Base-by-base conservation (phyloP, 306 rosid genomes). In the Psophocarpus tetragonolobus region DNA sequence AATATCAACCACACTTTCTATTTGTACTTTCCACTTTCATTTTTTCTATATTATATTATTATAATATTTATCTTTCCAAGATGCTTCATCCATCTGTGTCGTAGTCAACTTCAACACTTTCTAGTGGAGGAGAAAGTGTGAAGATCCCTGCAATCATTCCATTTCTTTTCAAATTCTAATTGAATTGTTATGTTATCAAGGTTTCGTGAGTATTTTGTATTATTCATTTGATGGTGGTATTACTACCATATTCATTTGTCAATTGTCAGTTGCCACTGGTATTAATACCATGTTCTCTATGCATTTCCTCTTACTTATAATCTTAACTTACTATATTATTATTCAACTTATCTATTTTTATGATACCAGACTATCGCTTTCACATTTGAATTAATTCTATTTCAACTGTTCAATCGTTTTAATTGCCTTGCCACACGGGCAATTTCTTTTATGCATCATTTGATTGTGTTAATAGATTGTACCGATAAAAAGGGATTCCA, bases 1-100 rank as follows among this genome's bases (percentile, higher is more conserved):
- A 27, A 68, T 75, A 48, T 30, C 36, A 50, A 69, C 74, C 78
- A 69, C 81, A 70, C 33, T 69, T 36, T 0, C 68, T 47, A 60
- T 17, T 60, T 39, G 47, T 3, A 29, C 6, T 53, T 21, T 56
- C 8, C 23, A 10, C 32, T 17, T 27, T 20, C 56, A 6, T 29
- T 51, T 26, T 18, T 20, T 9, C 2, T 21, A 9, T 21, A 30
- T 29, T 23, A 7, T 53, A 53, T 38, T 5, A 17, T n/a, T n/a
- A n/a, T 50, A 50, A 17, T 50, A 51, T 51, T 50, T 17, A 2
- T 54, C 11, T 54, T 57, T 13, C 35, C 11, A 57, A 57, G 64
- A 57, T 57, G 3, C 64, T 26, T 23, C 20, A 4, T 17, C 26
- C 32, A 23, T 53, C 11, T 51, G 66, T 60, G 66, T 29, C 39